These are phyloP conservation scores for Penicillium antarcticum DNA, from an alignment of 495 filamentous ascomycete species.

Conservation along the genomic window DNA sequence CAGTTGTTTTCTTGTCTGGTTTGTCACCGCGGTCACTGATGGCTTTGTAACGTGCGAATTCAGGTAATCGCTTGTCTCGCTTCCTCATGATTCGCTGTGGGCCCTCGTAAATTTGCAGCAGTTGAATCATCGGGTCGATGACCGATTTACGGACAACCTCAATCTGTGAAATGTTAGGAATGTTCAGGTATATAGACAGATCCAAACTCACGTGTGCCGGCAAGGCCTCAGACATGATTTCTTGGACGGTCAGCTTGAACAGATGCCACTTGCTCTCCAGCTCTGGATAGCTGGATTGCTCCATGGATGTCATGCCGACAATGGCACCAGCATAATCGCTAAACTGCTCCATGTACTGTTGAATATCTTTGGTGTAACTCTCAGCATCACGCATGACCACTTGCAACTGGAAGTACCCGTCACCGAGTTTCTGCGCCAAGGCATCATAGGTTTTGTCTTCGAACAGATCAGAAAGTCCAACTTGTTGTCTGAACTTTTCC, in stretches of 20 bases:
- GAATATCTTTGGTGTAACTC: constrained; percentile 71
- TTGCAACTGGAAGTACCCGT: constrained; percentile 84
- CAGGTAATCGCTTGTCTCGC: constrained; percentile 80
- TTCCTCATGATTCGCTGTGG: constrained; percentile 87
- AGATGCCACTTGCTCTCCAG: constrained; percentile 88
- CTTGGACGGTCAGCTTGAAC: constrained; percentile 75
- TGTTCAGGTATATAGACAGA: neutral
- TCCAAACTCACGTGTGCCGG: constrained; percentile 75
- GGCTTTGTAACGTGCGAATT: constrained; percentile 80
- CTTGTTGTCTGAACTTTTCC: constrained; percentile 70
- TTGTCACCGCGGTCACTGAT: constrained; percentile 75
- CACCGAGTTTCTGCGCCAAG: constrained; percentile 73
- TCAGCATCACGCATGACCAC: constrained; percentile 88
- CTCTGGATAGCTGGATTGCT: constrained; percentile 66
- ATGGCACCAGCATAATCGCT: constrained; percentile 66
- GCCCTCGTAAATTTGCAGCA: constrained; percentile 76
- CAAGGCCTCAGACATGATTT: constrained; percentile 72
- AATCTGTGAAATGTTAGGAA: constrained; percentile 48
- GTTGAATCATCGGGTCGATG: constrained; percentile 79
- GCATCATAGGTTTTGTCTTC: constrained; percentile 78
- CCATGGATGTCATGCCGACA: constrained; percentile 59
- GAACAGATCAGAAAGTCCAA: constrained; percentile 60
- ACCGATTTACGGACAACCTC: constrained; percentile 72
- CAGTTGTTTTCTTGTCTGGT: constrained; percentile 74
- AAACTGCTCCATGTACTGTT: constrained; percentile 69